phyloP scores from a whole-genome alignment of 2,329 filamentous ascomycete genomes.

The Tympanopsis confertula region DNA sequence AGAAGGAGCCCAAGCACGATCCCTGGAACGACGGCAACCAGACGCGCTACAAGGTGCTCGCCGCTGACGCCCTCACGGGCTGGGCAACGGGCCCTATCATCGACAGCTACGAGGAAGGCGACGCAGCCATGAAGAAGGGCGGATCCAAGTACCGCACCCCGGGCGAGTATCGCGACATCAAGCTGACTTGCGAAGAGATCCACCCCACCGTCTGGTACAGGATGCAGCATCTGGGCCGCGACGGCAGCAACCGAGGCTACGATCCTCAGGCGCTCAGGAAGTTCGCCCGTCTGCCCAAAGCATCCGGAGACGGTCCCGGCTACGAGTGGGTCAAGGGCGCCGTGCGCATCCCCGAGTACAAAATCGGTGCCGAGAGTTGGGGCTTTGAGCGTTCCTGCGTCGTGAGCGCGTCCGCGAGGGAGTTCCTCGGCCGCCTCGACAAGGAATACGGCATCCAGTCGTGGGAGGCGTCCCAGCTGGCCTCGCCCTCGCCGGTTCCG shows the following conservation, averaged over 20 bases:
- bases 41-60: conserved; percentile 1
- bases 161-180: background rate
- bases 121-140: background rate
- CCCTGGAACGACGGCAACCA: conserved; percentile 2
- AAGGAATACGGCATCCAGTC: too few species aligned
- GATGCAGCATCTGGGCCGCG: conserved; percentile 1
- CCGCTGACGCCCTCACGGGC: conserved; percentile 3
- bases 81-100: background rate
- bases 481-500: too few species aligned
- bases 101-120: conserved; percentile 1
- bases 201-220: background rate
- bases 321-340: conserved; percentile 4
- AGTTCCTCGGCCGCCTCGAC: too few species aligned
- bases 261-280: background rate
- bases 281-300: background rate
- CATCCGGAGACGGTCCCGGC: background rate
- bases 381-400: too few species aligned
- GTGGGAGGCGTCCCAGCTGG: too few species aligned
- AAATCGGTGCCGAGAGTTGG: conserved; percentile 3
- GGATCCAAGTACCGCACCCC: background rate
- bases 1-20: background rate
- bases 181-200: background rate
- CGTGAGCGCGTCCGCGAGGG: too few species aligned
- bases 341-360: conserved; percentile 5
- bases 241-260: background rate